These are phyloP conservation scores for Thelonectria rubi DNA, from an alignment of 2,329 filamentous ascomycete genomes.

Conservation along the genomic window DNA sequence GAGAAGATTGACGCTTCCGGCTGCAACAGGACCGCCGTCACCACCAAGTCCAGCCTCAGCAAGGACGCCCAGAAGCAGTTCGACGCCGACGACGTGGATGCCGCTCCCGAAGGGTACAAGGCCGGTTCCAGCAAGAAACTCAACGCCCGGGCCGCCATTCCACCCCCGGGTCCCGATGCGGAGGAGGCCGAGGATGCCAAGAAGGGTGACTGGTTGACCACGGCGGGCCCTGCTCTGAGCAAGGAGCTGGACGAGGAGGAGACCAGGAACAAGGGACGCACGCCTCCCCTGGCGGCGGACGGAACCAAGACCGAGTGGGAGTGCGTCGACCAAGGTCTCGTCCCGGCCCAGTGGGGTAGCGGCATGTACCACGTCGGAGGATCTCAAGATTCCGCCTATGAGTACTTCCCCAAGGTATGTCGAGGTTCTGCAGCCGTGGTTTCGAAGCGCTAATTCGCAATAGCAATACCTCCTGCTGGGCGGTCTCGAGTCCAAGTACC, in stretches of 20 bases:
- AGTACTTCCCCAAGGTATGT: constrained; percentile 71
- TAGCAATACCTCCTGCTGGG: constrained; percentile 78
- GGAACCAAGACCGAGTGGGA: constrained; percentile 52
- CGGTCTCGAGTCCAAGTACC: constrained; percentile 77
- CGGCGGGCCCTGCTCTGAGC: constrained; percentile 5
- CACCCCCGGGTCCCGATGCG: neutral
- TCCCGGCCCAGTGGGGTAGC: constrained; percentile 53
- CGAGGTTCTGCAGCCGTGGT: neutral
- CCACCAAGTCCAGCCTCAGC: constrained; percentile 43
- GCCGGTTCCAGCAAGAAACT: constrained; percentile 8
- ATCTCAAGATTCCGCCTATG: constrained; percentile 75
- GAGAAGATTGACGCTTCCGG: constrained; percentile 80
- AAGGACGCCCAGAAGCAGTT: constrained; percentile 48
- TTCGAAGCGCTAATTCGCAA: constrained; percentile 44
- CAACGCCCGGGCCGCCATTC: neutral
- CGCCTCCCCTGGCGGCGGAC: constrained; percentile 47
- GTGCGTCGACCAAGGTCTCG: constrained; percentile 69
- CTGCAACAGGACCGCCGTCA: constrained; percentile 68
- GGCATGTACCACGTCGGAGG: constrained; percentile 70
- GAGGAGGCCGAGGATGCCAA: neutral
- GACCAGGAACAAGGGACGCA: neutral
- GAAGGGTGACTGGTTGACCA: constrained; percentile 8
- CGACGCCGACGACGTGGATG: constrained; percentile 44
- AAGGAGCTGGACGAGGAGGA: neutral
- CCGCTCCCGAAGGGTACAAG: constrained; percentile 43